phyloP scores from a whole-genome alignment of 768 basidiomycete genomes.

The Pleurotus tuber-regium region DNA sequence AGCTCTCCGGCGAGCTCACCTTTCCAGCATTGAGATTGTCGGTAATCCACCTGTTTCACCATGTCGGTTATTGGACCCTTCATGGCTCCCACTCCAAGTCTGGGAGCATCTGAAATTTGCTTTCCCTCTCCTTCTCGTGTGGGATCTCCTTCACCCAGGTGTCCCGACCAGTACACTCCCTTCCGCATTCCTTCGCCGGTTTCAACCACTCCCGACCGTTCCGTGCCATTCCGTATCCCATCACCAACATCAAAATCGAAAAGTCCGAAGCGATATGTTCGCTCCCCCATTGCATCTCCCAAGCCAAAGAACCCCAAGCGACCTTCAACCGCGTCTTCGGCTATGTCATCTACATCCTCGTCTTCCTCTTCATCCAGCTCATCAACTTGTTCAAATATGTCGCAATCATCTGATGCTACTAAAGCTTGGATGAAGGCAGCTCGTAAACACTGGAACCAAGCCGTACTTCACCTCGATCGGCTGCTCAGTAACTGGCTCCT shows the following conservation, averaged over 20 bases:
- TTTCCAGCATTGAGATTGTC: too few relatives aligned
- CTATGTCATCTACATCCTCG: constrained; percentile 1
- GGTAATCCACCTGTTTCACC: not conserved
- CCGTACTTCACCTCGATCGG: constrained; percentile 5
- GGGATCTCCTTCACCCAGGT: constrained; percentile 2
- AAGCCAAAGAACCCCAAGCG: constrained; percentile 1
- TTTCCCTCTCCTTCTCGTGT: not conserved
- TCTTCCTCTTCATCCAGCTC: not conserved
- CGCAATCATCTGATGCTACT: not conserved
- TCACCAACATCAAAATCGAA: not conserved
- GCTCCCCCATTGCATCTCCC: not conserved
- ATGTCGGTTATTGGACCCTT: constrained; percentile 9
- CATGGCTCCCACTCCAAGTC: constrained; percentile 9
- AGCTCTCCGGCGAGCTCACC: not conserved
- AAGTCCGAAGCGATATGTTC: not conserved
- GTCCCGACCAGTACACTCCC: constrained; percentile 6
- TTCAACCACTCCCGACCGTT: not conserved
- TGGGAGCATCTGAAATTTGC: constrained; percentile 1
- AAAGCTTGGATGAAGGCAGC: constrained; percentile 9
- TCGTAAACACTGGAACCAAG: constrained; percentile 9
- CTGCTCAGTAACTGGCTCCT: constrained; percentile 7
- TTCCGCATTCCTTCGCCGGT: not conserved
- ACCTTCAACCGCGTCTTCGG: not conserved
- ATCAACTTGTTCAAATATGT: not conserved
- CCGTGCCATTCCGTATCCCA: not conserved